Base-by-base conservation (phyloP, 306 rosid genomes). In the Sicyos baderoa region DNA sequence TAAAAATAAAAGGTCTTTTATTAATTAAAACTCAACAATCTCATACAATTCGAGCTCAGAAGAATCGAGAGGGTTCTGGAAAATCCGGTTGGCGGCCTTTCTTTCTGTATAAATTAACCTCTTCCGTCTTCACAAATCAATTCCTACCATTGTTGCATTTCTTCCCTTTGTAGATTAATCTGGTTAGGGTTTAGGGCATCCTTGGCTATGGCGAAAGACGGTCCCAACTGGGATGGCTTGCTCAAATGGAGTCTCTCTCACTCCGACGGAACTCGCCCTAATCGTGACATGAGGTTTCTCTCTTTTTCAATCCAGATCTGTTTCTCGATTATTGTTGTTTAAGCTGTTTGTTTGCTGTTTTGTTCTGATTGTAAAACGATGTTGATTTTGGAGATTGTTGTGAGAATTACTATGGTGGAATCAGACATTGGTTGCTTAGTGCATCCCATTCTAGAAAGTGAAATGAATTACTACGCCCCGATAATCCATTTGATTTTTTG, bases 161-260 rank as follows among this genome's bases (percentile, higher is more conserved):
- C 8, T 61, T 12, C 19, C 25, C 37, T 5, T 14, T 49, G 14
- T 4, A 11, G 15, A 67, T 23, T 21, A 15, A 7, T 49, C 29
- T 16, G 8, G 4, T 37, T 10, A 48, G 35, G 29, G 40, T 35
- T 48, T 69, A 42, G 21, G 7, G 50, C 5, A 45, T 71, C 60
- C 45, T 67, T 45, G 68, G 37, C 14, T 73, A 90, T 90, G 97
- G 95, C 97, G 4, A 80, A 84, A 65, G 90, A 84, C 7, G 88
- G 86, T 72, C 95, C 88, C 70, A 86, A 88, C 76, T 90, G 97
- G 97, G 92, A 90, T 10, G 97, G 97, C 14, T 79, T 88, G 81
- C 92, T 90, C 72, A 86, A 90, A 64, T 90, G 97, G 96, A 90
- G 97, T 62, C 80, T 88, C 21, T 83, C 92, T 13, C 76, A 90